Evolutionary conservation across 192 early-diverging fungal species (phyloP), one percentile per base, ranked within the genome.

Genomic region (Coemansia sp.): DNA sequence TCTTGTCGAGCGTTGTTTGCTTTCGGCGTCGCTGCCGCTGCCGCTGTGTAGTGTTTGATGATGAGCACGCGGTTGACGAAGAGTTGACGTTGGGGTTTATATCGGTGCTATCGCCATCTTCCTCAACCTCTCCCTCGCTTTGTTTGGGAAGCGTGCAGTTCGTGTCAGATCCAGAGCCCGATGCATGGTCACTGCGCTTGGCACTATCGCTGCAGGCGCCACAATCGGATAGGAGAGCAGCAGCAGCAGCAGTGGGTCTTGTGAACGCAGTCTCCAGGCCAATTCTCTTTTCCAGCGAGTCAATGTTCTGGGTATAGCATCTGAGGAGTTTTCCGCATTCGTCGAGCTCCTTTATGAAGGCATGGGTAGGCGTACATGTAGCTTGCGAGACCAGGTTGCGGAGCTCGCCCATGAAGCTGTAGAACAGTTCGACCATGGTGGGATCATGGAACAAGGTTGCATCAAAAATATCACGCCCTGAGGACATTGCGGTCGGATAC

Each of bases 301-400:
- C 97, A 65, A 98, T 98, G 77, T 99, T 99, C 80, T 96, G 97
- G 13, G 97, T 98, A 61, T 99, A 99, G 75, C 93, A 95, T 7
- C 97, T 80, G 22, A 95, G 65, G 9, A 99, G 85, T 76, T 93
- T 90, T 16, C 90, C 89, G 8, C 77, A 72, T 21, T 91, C 87
- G 19, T 90, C 85, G 3, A 99, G 73, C 49, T 84, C 71, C 57
- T 90, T 90, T 67, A 99, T 87, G 69, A 98, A 98, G 40, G 77
- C 64, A 74, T 99, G 97, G 7, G 96, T 93, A 1, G 87, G 88
- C 6, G 97, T 95, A 22, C 88, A 85, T 32, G 80, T 76, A 5
- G 96, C 96, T 55, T 85, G 84, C 56, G 85, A 82, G 19, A 92
- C 86, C 9, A 91, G 75, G 9, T 85, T 71, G 67, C 94, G 91